phyloP scores from a whole-genome alignment of 2,329 filamentous ascomycete species.

The Cadophora gregata region DNA sequence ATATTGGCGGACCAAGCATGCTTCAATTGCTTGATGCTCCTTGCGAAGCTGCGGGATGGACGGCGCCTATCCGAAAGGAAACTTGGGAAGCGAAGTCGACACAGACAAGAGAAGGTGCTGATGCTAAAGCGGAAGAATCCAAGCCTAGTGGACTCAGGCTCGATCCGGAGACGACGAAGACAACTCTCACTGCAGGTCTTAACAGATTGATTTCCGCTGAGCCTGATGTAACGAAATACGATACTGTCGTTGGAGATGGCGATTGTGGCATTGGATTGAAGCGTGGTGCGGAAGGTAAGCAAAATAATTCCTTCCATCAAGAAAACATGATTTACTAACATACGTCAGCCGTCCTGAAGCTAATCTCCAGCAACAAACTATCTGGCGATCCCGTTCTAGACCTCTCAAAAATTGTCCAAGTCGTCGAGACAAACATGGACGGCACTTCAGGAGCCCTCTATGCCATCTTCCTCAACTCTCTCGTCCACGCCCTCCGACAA shows the following conservation, averaged over 20 bases:
- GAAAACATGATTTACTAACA: not conserved
- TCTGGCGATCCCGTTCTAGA: conserved; percentile 64
- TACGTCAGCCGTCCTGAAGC: conserved; percentile 50
- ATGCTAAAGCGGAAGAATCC: conserved; percentile 42
- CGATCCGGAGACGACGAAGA: conserved; percentile 51
- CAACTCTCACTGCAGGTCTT: conserved; percentile 59
- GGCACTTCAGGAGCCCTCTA: conserved; percentile 79
- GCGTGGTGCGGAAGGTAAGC: conserved; percentile 65
- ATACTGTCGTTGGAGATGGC: conserved; percentile 74
- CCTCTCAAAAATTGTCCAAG: conserved; percentile 63
- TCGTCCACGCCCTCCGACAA: conserved; percentile 56
- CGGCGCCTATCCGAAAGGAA: conserved; percentile 60
- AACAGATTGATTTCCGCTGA: conserved; percentile 66
- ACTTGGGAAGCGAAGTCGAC: conserved; percentile 61
- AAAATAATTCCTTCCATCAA: conserved; percentile 14
- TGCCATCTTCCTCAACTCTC: conserved; percentile 76
- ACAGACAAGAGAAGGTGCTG: conserved; percentile 41
- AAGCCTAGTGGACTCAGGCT: conserved; percentile 43
- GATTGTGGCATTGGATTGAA: conserved; percentile 74
- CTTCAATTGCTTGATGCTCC: conserved; percentile 72
- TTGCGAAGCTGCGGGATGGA: conserved; percentile 71
- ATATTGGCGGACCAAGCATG: conserved; percentile 53
- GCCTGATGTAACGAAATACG: conserved; percentile 68
- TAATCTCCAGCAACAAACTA: conserved; percentile 50
- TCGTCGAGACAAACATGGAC: conserved; percentile 75